Evolutionary conservation across 1,284 basidiomycete species (phyloP).

Genomic region (Jaminaea rosea): DNA sequence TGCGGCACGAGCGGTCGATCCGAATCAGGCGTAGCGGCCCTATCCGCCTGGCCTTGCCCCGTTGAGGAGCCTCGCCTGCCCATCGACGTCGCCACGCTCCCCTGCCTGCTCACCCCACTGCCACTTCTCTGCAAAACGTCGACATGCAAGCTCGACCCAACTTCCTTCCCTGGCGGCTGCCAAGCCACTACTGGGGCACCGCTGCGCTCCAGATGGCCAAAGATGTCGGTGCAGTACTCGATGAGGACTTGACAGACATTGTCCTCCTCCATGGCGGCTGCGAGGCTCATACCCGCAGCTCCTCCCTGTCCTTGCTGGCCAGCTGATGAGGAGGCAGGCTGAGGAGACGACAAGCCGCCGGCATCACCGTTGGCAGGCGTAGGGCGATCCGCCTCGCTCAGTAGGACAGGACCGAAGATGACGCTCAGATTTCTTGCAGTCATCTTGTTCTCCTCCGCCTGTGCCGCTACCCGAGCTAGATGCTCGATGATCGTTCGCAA

Average conservation of each 20-base stretch:
- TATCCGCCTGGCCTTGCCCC: too few relatives aligned
- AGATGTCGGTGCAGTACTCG: slow-evolving; percentile 30
- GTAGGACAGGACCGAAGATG: slow-evolving; percentile 42
- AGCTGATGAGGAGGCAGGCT: too few relatives aligned
- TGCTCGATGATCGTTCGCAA: slow-evolving; percentile 81
- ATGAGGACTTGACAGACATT: slow-evolving; percentile 41
- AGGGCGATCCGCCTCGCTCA: slow-evolving; percentile 35
- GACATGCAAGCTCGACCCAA: too few relatives aligned
- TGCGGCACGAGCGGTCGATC: too few relatives aligned
- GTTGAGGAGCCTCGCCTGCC: too few relatives aligned
- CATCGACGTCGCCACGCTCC: too few relatives aligned
- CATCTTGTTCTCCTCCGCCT: slow-evolving; percentile 81
- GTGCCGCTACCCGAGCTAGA: slow-evolving; percentile 64
- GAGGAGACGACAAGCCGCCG: too few relatives aligned
- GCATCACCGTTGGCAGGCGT: neutral
- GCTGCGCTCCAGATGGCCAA: slow-evolving; percentile 26
- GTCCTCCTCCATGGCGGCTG: slow-evolving; percentile 43
- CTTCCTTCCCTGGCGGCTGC: too few relatives aligned
- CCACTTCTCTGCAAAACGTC: too few relatives aligned
- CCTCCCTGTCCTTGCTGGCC: too few relatives aligned
- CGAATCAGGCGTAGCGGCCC: too few relatives aligned
- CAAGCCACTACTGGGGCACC: slow-evolving; percentile 23
- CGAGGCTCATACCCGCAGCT: slow-evolving; percentile 31
- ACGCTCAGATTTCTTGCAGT: slow-evolving; percentile 57
- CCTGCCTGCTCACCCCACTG: too few relatives aligned